These are phyloP conservation scores for Leptographium galeiforme DNA, from an alignment of 2,329 filamentous ascomycete genomes.

Conservation along the genomic window DNA sequence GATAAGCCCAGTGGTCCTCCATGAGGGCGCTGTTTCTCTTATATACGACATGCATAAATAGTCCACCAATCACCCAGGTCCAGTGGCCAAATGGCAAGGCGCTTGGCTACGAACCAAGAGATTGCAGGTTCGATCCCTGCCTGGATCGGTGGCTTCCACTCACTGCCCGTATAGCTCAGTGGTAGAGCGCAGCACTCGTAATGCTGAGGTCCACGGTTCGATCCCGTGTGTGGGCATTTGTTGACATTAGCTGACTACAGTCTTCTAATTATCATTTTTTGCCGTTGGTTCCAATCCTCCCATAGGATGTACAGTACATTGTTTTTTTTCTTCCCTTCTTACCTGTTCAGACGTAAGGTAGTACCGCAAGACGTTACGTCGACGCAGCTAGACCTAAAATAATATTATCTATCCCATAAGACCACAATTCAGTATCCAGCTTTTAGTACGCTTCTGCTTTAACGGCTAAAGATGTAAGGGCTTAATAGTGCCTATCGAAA, in stretches of 20 bases:
- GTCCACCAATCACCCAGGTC: constrained; percentile 6
- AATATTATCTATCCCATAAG: too few species aligned
- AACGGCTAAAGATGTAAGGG: too few species aligned
- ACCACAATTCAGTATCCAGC: too few species aligned
- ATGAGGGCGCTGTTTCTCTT: too few species aligned
- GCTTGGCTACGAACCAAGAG: constrained; percentile 25
- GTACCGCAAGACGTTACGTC: too few species aligned
- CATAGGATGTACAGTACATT: not conserved
- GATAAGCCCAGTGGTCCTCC: too few species aligned
- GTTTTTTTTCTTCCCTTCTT: not conserved
- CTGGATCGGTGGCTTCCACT: constrained; percentile 9
- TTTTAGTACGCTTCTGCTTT: too few species aligned
- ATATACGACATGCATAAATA: too few species aligned
- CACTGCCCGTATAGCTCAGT: not conserved
- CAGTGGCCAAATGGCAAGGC: constrained; percentile 21
- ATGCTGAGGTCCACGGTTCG: constrained; percentile 2
- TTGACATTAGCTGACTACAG: not conserved
- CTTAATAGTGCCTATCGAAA: too few species aligned
- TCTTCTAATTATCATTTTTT: not conserved
- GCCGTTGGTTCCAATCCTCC: too few species aligned
- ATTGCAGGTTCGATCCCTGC: constrained; percentile 24
- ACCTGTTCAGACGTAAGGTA: too few species aligned
- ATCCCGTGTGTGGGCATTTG: constrained; percentile 1
- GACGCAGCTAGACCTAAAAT: too few species aligned
- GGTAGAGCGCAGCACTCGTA: constrained; percentile 2